Percentiles rank a stretch among this genome's conserved stretches.
Conservation (phyloP, 768 basidiomycete genomes). For the Tephrocybe sp. region DNA sequence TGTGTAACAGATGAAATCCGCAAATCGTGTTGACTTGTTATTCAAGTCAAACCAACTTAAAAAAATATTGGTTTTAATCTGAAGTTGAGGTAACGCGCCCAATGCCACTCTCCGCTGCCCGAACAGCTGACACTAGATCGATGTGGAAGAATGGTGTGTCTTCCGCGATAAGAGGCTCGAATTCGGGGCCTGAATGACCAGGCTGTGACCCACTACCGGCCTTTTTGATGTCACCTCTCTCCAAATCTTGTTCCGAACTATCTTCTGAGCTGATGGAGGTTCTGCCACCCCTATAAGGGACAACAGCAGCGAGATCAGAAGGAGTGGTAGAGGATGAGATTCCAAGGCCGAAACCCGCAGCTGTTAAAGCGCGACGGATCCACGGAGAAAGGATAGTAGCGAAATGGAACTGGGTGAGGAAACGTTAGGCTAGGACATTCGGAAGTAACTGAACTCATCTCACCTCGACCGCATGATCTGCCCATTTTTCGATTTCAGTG, state of each 20-base stretch:
- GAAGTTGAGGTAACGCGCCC: conserved; percentile 18
- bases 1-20: not conserved
- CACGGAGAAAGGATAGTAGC: conserved; percentile 89
- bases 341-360: conserved; percentile 90
- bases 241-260: conserved; percentile 29
- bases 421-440: not conserved
- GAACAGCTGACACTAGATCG: conserved; percentile 73
- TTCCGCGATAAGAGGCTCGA: conserved; percentile 42
- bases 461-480: conserved; percentile 72
- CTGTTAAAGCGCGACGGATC: conserved; percentile 86
- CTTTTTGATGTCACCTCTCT: conserved; percentile 35
- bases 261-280: conserved; percentile 26
- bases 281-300: conserved; percentile 56
- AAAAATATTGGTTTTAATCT: not conserved
- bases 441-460: conserved; percentile 12
- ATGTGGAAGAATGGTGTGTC: conserved; percentile 91
- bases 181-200: conserved; percentile 15
- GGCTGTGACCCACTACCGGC: conserved; percentile 14
- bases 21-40: conserved; percentile 1
- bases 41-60: not conserved
- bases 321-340: conserved; percentile 36
- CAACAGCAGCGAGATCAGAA: conserved; percentile 75
- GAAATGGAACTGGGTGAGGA: conserved; percentile 86
- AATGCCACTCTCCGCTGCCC: conserved; percentile 57
- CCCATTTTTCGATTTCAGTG: conserved; percentile 85